Evolutionary conservation across 176 grass and related monocot species (phyloP).

Genomic region (Cenchrus purpureus): DNA sequence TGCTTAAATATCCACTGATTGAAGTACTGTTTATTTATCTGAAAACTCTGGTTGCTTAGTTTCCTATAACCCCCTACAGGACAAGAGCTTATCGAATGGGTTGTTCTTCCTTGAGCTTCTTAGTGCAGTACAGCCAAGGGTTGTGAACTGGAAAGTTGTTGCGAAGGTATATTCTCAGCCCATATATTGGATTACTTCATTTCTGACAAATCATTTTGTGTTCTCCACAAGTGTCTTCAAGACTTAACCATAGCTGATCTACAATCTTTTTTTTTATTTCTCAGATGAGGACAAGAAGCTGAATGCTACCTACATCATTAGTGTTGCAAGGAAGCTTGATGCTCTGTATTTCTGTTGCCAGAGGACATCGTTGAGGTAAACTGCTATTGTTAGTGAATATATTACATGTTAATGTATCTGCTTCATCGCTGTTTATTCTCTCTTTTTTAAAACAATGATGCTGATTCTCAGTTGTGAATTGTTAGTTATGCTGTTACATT

Average conservation of each 20-base stretch:
- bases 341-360: conserved; percentile 92
- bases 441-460: background rate
- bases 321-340: conserved; percentile 90
- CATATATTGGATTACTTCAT: conserved; percentile 23
- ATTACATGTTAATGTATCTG: conserved; percentile 8
- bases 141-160: conserved; percentile 94
- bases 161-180: conserved; percentile 66
- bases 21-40: background rate
- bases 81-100: conserved; percentile 86
- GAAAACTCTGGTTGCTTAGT: conserved; percentile 35
- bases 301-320: conserved; percentile 98
- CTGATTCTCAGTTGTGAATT: background rate
- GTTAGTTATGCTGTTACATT: background rate
- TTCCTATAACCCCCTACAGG: conserved; percentile 55
- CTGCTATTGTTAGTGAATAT: conserved; percentile 23
- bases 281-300: conserved; percentile 90
- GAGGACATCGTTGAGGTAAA: conserved; percentile 99
- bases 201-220: conserved; percentile 9
- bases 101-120: conserved; percentile 98
- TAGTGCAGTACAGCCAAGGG: conserved; percentile 83
- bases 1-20: conserved; percentile 29
- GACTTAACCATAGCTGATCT: background rate
- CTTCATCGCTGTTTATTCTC: background rate
- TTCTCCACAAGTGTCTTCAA: background rate
- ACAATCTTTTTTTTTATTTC: conserved; percentile 23